Conservation (phyloP, 108 stramenopile genomes). For the Aurantiochytrium sp. region DNA sequence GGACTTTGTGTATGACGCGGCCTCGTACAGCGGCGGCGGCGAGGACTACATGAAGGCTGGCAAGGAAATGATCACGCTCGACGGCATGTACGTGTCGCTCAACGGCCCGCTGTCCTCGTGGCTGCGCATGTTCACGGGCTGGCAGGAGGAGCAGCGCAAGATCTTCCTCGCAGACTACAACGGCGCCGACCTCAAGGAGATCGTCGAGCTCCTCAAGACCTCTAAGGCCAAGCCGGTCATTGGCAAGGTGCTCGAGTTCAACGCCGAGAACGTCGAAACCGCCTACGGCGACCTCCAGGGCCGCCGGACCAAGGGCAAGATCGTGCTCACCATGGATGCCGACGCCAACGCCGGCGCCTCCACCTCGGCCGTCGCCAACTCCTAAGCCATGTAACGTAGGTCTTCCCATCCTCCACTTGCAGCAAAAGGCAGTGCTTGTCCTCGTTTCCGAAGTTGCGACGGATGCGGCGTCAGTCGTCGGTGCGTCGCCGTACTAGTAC, state of each 20-base stretch:
- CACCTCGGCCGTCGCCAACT: too few relatives aligned
- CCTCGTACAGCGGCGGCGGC: neutral
- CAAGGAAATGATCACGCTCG: neutral
- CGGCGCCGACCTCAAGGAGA: neutral
- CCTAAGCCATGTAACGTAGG: too few relatives aligned
- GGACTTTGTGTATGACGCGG: conserved; percentile 19
- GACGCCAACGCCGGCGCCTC: neutral
- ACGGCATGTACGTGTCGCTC: neutral
- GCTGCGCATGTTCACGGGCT: neutral
- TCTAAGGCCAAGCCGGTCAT: neutral
- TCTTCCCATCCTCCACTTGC: too few relatives aligned
- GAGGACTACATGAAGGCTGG: neutral
- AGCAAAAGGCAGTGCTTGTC: too few relatives aligned
- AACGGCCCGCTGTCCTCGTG: neutral
- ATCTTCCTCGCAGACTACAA: neutral
- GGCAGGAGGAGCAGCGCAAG: neutral
- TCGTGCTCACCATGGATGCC: neutral
- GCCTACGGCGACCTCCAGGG: neutral
- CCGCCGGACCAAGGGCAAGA: conserved; percentile 16
- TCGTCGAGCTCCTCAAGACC: neutral
- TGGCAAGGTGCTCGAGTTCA: neutral
- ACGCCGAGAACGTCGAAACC: neutral
- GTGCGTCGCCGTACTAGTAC: too few relatives aligned
- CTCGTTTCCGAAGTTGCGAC: too few relatives aligned
- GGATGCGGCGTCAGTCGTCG: too few relatives aligned